These are phyloP conservation scores for Penicillium psychrosexuale DNA, from an alignment of 2,329 filamentous ascomycete species.

Conservation along the genomic window DNA sequence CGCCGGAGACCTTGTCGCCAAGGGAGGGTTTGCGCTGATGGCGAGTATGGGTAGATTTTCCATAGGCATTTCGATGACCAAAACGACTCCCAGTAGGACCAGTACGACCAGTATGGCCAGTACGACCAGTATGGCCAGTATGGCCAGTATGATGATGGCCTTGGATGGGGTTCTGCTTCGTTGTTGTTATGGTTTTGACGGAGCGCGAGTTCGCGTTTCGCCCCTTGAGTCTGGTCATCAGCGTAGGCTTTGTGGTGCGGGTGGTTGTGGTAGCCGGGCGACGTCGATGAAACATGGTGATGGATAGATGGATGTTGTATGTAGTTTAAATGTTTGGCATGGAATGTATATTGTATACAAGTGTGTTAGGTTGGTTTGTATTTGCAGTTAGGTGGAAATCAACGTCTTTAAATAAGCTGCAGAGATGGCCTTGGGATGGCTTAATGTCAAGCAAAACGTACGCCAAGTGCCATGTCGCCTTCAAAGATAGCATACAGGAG, in stretches of 20 bases:
- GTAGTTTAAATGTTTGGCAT: neutral
- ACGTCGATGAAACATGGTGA: constrained; percentile 22
- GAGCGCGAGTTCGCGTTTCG: constrained; percentile 33
- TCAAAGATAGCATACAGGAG: constrained; percentile 2
- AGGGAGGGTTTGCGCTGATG: constrained; percentile 66
- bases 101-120: constrained; percentile 29
- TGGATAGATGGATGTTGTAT: neutral
- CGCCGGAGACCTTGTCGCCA: constrained; percentile 75
- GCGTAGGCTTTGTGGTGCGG: constrained; percentile 48
- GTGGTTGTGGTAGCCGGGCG: constrained; percentile 34
- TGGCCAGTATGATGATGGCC: neutral
- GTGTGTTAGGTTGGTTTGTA: neutral
- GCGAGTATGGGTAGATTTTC: constrained; percentile 42
- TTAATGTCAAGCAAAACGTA: constrained; percentile 9
- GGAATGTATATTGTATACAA: neutral
- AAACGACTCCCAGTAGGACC: neutral
- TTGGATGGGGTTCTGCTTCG: constrained; percentile 20
- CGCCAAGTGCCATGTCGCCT: constrained; percentile 15
- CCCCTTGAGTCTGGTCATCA: constrained; percentile 55
- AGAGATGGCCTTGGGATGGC: neutral
- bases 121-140: neutral
- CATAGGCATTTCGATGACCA: constrained; percentile 8
- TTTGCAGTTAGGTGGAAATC: neutral
- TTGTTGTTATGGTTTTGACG: constrained; percentile 42
- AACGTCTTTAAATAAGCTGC: neutral